Evolutionary conservation across 2,329 filamentous ascomycete genomes (phyloP).

Genomic region (Orbilia oligospora): DNA sequence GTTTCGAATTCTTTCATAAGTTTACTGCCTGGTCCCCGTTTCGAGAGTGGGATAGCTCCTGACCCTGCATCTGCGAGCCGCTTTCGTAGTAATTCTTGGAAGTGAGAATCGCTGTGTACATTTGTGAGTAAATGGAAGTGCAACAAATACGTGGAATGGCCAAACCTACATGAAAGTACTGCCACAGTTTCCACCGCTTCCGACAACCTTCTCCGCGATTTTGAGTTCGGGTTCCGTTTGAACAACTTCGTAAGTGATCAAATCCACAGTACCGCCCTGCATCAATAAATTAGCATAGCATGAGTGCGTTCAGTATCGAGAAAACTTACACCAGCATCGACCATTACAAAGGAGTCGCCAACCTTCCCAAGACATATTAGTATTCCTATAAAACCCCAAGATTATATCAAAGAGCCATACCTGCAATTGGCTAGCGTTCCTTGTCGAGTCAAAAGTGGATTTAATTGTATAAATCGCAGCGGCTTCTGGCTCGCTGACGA

Average conservation of each 20-base stretch:
- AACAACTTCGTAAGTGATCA: slow-evolving; percentile 80
- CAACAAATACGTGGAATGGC: background rate
- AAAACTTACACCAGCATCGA: slow-evolving; percentile 72
- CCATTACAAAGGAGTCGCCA: slow-evolving; percentile 71
- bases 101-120: slow-evolving; percentile 69
- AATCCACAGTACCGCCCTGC: slow-evolving; percentile 65
- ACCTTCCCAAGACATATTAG: slow-evolving; percentile 65
- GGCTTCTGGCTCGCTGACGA: slow-evolving; percentile 65
- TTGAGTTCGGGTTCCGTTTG: slow-evolving; percentile 77
- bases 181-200: slow-evolving; percentile 82
- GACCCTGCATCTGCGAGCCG: slow-evolving; percentile 78
- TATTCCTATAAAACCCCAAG: slow-evolving; percentile 1
- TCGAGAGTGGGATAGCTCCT: slow-evolving; percentile 72
- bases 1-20: slow-evolving; percentile 60
- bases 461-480: slow-evolving; percentile 65
- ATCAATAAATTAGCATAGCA: background rate
- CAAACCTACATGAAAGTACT: slow-evolving; percentile 83
- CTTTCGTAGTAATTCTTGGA: slow-evolving; percentile 80
- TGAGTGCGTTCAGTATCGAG: background rate
- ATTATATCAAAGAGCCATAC: slow-evolving; percentile 6
- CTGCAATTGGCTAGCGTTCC: slow-evolving; percentile 36
- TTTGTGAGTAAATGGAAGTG: slow-evolving; percentile 14
- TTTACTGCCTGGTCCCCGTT: slow-evolving; percentile 56
- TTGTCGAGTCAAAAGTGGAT: slow-evolving; percentile 53
- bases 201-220: slow-evolving; percentile 84